Conservation (phyloP, 371 early-diverging fungal genomes). For the Furculomyces boomerangus region DNA sequence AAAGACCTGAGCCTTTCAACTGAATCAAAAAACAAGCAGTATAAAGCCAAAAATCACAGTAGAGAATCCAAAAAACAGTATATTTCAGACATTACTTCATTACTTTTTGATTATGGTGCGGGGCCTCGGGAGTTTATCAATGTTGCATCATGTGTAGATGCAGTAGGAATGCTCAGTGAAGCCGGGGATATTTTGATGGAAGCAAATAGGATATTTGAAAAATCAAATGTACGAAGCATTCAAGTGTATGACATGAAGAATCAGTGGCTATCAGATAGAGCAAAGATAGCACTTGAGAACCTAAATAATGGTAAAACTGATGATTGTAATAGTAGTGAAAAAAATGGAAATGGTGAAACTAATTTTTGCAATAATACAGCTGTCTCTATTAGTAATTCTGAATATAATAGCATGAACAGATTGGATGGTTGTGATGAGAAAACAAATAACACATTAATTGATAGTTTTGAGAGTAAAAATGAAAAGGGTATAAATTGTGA, state of each 20-base stretch:
- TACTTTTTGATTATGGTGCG: background rate
- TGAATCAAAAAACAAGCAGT: background rate
- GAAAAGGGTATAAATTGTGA: no score
- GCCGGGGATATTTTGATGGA: background rate
- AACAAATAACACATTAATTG: no score
- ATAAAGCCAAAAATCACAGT: background rate
- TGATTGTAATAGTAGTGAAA: no score
- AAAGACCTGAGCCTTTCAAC: background rate
- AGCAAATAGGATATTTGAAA: background rate
- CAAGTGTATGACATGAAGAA: background rate
- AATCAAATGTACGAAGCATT: background rate
- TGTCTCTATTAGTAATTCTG: no score
- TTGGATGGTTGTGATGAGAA: no score
- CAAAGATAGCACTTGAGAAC: no score
- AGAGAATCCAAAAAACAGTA: background rate
- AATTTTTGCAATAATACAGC: no score
- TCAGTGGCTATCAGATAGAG: no score
- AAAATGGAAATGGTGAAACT: no score
- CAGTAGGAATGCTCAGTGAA: background rate
- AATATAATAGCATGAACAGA: no score
- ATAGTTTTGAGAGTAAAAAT: no score
- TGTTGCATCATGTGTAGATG: background rate
- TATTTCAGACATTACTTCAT: background rate
- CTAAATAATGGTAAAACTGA: no score
- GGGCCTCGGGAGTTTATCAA: background rate